A percentile compares a stretch with the other conserved stretches of the same genome.
These are phyloP conservation scores for Mucor saturninus DNA, from an alignment of 371 early-diverging fungal species.

Conservation along the genomic window DNA sequence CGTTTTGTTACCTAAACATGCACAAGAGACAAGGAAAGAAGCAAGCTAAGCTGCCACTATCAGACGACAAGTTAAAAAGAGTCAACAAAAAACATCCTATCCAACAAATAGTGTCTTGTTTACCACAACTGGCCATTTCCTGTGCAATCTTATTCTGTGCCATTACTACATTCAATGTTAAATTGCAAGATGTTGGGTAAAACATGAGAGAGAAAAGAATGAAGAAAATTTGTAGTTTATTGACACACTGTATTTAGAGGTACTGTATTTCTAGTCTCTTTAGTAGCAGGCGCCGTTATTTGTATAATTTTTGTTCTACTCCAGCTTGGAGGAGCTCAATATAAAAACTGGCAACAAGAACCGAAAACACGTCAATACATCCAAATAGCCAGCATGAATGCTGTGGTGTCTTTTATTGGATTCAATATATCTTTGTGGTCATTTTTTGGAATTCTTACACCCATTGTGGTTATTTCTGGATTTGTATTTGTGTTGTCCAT, in stretches of 20 bases:
- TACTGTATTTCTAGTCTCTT: constrained; percentile 14
- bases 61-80: not conserved
- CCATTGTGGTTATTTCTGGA: constrained; percentile 13
- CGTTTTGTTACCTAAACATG: not conserved
- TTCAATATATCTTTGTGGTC: constrained; percentile 26
- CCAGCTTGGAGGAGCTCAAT: constrained; percentile 27
- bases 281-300: constrained; percentile 7
- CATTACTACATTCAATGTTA: constrained; percentile 2
- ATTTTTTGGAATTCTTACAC: constrained; percentile 23
- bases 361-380: constrained; percentile 25
- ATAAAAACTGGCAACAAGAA: constrained; percentile 32
- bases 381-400: constrained; percentile 23
- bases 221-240: not conserved
- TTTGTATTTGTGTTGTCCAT: constrained; percentile 19
- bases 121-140: constrained; percentile 31
- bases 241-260: constrained; percentile 10
- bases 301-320: constrained; percentile 20
- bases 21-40: constrained; percentile 21
- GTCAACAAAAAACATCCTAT: constrained; percentile 17
- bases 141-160: constrained; percentile 24
- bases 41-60: constrained; percentile 17
- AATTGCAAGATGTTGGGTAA: constrained; percentile 7
- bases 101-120: constrained; percentile 14
- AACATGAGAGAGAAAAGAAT: not conserved
- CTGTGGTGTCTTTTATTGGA: constrained; percentile 25